Percentiles rank a stretch among this genome's conserved stretches.
phyloP scores from a whole-genome alignment of 768 basidiomycete genomes.

The Russula foetens region DNA sequence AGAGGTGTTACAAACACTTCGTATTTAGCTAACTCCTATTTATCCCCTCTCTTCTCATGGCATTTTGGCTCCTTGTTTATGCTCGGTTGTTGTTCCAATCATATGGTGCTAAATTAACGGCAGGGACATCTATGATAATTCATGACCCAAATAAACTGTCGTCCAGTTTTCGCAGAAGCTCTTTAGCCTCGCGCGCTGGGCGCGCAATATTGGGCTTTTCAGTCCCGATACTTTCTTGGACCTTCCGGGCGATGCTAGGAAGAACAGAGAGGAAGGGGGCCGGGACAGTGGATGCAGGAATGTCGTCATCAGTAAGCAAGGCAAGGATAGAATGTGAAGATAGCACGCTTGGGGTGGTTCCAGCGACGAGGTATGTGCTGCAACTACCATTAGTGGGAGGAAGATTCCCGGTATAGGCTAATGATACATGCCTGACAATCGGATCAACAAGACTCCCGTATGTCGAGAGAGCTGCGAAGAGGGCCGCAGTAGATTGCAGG shows the following conservation, averaged over 20 bases:
- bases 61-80: background rate
- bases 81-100: background rate
- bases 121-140: background rate
- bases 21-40: background rate
- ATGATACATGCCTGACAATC: constrained; percentile 52
- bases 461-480: constrained; percentile 56
- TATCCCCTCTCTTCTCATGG: background rate
- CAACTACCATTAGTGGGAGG: constrained; percentile 5
- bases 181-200: constrained; percentile 77
- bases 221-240: constrained; percentile 56
- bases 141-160: constrained; percentile 17
- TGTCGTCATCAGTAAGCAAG: constrained; percentile 40
- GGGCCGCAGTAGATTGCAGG: constrained; percentile 49
- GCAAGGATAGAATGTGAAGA: constrained; percentile 54
- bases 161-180: constrained; percentile 37
- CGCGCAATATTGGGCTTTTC: constrained; percentile 68
- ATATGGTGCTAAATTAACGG: background rate
- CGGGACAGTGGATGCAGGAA: constrained; percentile 24
- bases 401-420: background rate
- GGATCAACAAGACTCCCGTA: constrained; percentile 56
- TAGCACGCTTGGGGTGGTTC: constrained; percentile 59
- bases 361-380: constrained; percentile 55
- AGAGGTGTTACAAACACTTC: constrained; percentile 45
- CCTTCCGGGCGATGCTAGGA: constrained; percentile 61
- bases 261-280: constrained; percentile 59